phyloP scores from a whole-genome alignment of 257 asterid genomes.

The Solanum boliviense region DNA sequence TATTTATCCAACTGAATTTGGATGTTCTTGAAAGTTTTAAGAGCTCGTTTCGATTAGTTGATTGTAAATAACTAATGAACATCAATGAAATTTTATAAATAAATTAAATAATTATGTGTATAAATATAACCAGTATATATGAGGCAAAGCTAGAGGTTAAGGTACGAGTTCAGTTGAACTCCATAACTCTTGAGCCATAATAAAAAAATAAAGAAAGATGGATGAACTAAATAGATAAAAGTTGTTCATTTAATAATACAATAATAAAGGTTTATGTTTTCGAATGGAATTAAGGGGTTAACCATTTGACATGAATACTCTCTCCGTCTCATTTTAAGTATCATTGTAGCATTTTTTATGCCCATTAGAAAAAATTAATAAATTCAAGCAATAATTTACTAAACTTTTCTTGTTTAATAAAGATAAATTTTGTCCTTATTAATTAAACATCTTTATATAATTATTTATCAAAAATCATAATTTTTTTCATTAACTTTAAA shows the following conservation, averaged over 20 bases:
- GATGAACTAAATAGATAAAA: too few relatives aligned
- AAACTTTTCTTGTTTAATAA: neutral
- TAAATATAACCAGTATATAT: neutral
- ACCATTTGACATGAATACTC: neutral
- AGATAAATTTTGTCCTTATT: too few relatives aligned
- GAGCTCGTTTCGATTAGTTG: neutral
- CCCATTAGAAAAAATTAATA: neutral
- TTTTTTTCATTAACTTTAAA: neutral
- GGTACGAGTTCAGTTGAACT: neutral
- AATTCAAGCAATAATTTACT: neutral
- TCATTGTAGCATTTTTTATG: accelerated
- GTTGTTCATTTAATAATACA: neutral
- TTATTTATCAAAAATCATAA: too few relatives aligned
- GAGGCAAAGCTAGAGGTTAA: neutral
- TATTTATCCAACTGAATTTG: neutral
- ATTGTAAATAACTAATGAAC: neutral
- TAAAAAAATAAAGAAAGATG: too few relatives aligned
- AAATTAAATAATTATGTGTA: neutral
- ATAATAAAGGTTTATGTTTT: neutral
- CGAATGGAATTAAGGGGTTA: neutral
- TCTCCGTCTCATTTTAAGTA: neutral
- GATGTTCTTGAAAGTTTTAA: neutral
- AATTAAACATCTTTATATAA: too few relatives aligned
- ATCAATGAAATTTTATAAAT: neutral
- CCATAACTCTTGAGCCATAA: neutral